Evolutionary conservation across 2,329 filamentous ascomycete species (phyloP).

Genomic region (Diaporthe nobilis): DNA sequence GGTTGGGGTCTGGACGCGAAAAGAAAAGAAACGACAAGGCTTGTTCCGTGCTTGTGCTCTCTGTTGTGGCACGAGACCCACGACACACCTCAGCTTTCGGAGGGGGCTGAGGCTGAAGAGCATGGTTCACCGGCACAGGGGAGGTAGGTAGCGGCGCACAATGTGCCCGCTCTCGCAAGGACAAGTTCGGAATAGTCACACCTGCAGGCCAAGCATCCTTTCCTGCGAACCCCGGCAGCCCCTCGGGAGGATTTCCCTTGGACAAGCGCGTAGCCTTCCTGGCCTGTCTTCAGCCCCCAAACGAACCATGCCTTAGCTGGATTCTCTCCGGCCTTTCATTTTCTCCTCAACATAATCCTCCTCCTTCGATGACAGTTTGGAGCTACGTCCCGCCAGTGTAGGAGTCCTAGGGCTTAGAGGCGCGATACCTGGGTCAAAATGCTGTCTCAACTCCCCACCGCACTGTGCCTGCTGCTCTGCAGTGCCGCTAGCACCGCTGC

Average conservation of each 20-base stretch:
- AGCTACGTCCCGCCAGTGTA: neutral
- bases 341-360: neutral
- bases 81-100: neutral
- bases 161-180: neutral
- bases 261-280: neutral
- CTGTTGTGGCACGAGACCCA: neutral
- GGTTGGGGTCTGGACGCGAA: neutral
- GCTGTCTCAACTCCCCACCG: neutral
- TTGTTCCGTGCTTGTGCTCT: neutral
- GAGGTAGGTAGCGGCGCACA: neutral
- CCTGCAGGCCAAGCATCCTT: slow-evolving; percentile 26
- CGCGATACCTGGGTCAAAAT: neutral
- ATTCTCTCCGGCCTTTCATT: neutral
- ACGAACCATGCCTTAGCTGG: neutral
- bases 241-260: slow-evolving; percentile 1
- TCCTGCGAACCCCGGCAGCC: neutral
- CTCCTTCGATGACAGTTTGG: neutral
- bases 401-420: neutral
- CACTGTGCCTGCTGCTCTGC: slow-evolving; percentile 25
- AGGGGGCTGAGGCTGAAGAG: neutral
- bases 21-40: neutral
- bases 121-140: neutral
- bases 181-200: slow-evolving; percentile 18
- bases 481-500: slow-evolving; percentile 1
- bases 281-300: neutral